Percentiles rank a stretch among this genome's conserved stretches.
These are phyloP conservation scores for Herpetospermum pedunculosum DNA, from an alignment of 306 rosid species.

Conservation along the genomic window DNA sequence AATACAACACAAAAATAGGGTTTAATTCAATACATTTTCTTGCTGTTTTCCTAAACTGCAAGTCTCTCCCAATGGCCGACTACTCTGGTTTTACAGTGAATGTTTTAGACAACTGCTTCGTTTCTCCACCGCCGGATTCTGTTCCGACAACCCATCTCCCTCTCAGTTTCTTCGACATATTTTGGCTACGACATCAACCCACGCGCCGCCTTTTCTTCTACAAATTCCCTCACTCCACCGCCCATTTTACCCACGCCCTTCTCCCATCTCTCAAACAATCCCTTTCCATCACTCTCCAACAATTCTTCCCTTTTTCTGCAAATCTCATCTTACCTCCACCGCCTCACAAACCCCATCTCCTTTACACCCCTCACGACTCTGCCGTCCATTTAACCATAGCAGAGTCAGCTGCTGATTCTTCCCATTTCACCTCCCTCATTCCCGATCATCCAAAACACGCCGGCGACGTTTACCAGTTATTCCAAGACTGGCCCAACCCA, in stretches of 20 bases:
- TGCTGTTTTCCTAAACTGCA: no score
- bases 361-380: slow-evolving; percentile 4
- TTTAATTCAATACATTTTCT: no score
- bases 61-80: background rate
- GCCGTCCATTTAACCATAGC: slow-evolving; percentile 7
- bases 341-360: slow-evolving; percentile 17
- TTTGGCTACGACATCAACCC: slow-evolving; percentile 1
- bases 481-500: background rate
- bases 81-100: background rate
- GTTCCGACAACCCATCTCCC: slow-evolving; percentile 23
- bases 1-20: no score
- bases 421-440: background rate
- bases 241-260: slow-evolving; percentile 2
- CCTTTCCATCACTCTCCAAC: slow-evolving; percentile 24
- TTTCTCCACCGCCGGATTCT: slow-evolving; percentile 19
- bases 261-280: slow-evolving; percentile 22
- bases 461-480: slow-evolving; percentile 6
- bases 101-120: background rate
- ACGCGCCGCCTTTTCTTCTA: slow-evolving; percentile 20
- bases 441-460: slow-evolving; percentile 3
- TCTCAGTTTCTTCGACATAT: slow-evolving; percentile 19
- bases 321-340: slow-evolving; percentile 21
- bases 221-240: slow-evolving; percentile 14
- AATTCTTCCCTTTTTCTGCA: slow-evolving; percentile 18
- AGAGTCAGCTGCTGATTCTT: slow-evolving; percentile 12